Evolutionary conservation across 2,329 filamentous ascomycete species (phyloP), one percentile per base, ranked within the genome.

Genomic region (Aspergillus costaricaensis): DNA sequence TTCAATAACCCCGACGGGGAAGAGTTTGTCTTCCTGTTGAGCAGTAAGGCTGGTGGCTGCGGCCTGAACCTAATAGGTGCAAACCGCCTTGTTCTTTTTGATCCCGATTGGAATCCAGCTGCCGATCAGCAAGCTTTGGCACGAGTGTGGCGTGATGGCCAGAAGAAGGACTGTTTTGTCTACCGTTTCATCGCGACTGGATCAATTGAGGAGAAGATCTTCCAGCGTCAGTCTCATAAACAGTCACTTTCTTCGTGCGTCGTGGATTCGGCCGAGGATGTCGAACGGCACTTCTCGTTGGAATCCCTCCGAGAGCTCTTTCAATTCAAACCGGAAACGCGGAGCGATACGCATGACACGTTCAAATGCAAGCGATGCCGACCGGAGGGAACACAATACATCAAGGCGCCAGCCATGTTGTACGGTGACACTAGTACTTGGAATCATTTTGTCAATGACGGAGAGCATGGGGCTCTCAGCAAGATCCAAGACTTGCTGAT

Each of bases 181-280:
- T 99, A 99, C 76, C 91, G 95, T n/a, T 99, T 99, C 79, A 99
- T 99, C 70, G 91, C 93, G 0, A 98, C 96, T 0, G 95, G 95
- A 4, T 97, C 93, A 0, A 99, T 99, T 63, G 95, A 99, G 74
- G 95, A 99, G 77, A 99, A 99, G 80, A 97, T 99, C 68, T 99
- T 99, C 80, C 95, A 99, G 77, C 89, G 96, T 9, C 95, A 99
- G 73, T 96, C 91, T 0, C 96, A 99, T 82, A 99, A 99, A 78
- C 95, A 99, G 77, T 96, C 92, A 7, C 82, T 99, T 1, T 98
- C 94, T 0, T 96, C 92, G 0, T 97, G 93, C 69, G 95, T 99
- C 4, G 95, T 99, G 7, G 95, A 99, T 76, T 93, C 91, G 2
- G 94, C 92, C 1, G 94, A 99, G 77, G 95, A 99, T 67, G 95